Evolutionary conservation across 2,329 filamentous ascomycete genomes (phyloP).

Genomic region (Pestalotiopsis sp.): DNA sequence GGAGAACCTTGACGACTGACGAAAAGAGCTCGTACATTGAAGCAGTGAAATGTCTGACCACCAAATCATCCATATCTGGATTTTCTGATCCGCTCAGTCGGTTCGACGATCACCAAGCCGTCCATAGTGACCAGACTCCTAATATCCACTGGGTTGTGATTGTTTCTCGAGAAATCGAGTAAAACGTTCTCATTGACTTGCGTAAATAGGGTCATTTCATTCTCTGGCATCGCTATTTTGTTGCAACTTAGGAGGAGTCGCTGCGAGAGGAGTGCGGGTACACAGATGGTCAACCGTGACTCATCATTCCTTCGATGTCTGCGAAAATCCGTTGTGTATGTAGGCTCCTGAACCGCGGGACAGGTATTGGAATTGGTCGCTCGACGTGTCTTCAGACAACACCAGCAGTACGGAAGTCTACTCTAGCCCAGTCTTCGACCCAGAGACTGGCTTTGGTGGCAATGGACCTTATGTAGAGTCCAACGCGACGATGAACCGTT

Average conservation of each 20-base stretch:
- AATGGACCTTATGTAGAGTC: conserved; percentile 4
- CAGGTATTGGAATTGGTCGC: conserved; percentile 12
- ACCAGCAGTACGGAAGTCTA: background rate
- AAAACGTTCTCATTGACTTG: background rate
- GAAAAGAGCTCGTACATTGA: conserved; percentile 6
- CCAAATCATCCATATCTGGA: background rate
- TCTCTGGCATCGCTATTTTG: conserved; percentile 30
- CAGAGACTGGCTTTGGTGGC: conserved; percentile 3
- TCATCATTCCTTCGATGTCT: background rate
- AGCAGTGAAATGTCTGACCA: conserved; percentile 4
- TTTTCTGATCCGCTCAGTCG: conserved; percentile 7
- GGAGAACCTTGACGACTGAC: background rate
- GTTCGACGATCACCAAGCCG: conserved; percentile 11
- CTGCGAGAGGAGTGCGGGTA: conserved; percentile 25
- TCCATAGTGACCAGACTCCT: conserved; percentile 8
- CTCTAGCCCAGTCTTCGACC: background rate
- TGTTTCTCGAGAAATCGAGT: background rate
- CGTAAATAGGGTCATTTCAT: background rate
- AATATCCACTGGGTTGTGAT: conserved; percentile 11
- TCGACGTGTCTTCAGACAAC: background rate
- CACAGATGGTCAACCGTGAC: conserved; percentile 9
- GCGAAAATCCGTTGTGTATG: no score
- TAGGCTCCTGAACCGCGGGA: no score
- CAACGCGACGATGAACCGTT: background rate
- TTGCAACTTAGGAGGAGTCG: conserved; percentile 30